A percentile compares a stretch with the other conserved stretches of the same genome.
These are phyloP conservation scores for Dendrobium catenatum DNA, from an alignment of 106 monocot genomes.

Conservation along the genomic window DNA sequence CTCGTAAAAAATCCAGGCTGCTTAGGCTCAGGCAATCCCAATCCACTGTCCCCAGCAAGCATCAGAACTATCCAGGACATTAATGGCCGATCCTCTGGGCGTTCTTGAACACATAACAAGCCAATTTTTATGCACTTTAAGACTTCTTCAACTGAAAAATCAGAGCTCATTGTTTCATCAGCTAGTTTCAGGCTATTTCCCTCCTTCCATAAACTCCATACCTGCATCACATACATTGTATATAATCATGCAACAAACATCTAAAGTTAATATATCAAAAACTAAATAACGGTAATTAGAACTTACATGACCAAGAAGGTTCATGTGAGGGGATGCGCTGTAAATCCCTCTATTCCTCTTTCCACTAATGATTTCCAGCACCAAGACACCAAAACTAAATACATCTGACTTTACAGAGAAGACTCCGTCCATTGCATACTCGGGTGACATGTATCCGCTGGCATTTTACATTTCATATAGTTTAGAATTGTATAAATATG, in stretches of 20 bases:
- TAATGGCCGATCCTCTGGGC: conserved; percentile 25
- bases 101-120: conserved; percentile 26
- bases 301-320: conserved; percentile 11
- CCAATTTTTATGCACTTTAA: conserved; percentile 34
- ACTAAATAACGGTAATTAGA: conserved; percentile 5
- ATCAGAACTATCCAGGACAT: conserved; percentile 28
- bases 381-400: conserved; percentile 53
- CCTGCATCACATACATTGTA: conserved; percentile 2
- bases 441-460: conserved; percentile 59
- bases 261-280: not conserved
- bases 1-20: conserved; percentile 23
- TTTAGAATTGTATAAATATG: no score
- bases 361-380: conserved; percentile 46
- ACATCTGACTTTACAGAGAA: conserved; percentile 59
- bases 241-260: not conserved
- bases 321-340: not conserved
- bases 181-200: conserved; percentile 12
- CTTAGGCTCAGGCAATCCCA: conserved; percentile 26
- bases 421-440: conserved; percentile 38
- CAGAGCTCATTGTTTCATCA: conserved; percentile 4
- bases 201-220: conserved; percentile 20
- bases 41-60: conserved; percentile 11
- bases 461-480: not conserved
- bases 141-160: not conserved
- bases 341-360: conserved; percentile 21